A percentile compares a stretch with the other conserved stretches of the same genome.
These are phyloP conservation scores for Achaetomiella virescens DNA, from an alignment of 495 filamentous ascomycete species.

Conservation along the genomic window DNA sequence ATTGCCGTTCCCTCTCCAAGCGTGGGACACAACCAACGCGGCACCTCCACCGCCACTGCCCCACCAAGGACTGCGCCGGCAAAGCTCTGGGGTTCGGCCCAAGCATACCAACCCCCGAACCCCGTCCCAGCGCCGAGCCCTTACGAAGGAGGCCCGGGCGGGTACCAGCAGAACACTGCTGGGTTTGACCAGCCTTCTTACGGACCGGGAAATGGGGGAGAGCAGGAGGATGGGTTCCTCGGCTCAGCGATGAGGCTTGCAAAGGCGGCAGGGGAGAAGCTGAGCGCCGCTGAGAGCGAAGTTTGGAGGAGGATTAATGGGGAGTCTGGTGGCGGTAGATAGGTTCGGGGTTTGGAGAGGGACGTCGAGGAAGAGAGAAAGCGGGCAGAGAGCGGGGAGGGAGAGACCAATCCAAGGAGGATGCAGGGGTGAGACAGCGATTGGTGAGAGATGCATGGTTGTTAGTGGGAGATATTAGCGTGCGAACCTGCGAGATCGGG, in stretches of 20 bases:
- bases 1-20: slow-evolving; percentile 36
- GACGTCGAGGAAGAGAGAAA: no score
- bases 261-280: slow-evolving; percentile 53
- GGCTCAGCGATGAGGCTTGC: slow-evolving; percentile 55
- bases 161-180: slow-evolving; percentile 50
- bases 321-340: slow-evolving; percentile 16
- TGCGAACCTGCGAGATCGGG: no score
- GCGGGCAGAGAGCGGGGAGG: no score
- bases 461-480: no score
- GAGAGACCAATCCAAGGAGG: no score
- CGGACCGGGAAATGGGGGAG: not conserved
- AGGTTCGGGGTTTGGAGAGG: not conserved
- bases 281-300: slow-evolving; percentile 58
- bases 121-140: no score
- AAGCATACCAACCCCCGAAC: no score
- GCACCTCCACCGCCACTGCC: slow-evolving; percentile 32
- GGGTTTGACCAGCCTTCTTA: slow-evolving; percentile 25
- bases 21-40: slow-evolving; percentile 29
- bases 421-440: no score
- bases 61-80: no score
- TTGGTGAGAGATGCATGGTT: no score
- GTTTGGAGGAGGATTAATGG: slow-evolving; percentile 66
- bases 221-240: slow-evolving; percentile 42
- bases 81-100: not conserved
- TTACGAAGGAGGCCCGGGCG: slow-evolving; percentile 20